Conservation (phyloP, 2,329 filamentous ascomycete genomes). For the Lachnellula subtilissima region DNA sequence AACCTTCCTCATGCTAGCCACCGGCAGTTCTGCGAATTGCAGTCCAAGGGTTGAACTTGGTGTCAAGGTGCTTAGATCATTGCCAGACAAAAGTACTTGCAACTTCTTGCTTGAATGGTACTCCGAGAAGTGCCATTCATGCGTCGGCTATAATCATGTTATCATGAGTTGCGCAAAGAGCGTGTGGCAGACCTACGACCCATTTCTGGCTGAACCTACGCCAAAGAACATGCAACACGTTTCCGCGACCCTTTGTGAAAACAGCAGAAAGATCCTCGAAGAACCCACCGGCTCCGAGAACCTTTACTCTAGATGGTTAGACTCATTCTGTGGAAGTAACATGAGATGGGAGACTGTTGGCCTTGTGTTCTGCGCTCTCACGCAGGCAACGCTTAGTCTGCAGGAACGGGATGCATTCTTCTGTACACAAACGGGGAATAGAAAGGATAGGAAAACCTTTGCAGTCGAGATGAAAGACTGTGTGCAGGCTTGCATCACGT, state of each 20-base stretch:
- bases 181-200: conserved; percentile 23
- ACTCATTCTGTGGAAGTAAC: conserved; percentile 23
- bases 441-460: conserved; percentile 23
- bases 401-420: conserved; percentile 24
- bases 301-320: conserved; percentile 27
- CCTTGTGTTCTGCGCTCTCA: conserved; percentile 21
- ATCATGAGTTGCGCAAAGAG: conserved; percentile 16
- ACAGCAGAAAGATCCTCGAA: conserved; percentile 23
- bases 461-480: conserved; percentile 30
- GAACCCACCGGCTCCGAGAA: conserved; percentile 17
- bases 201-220: conserved; percentile 18
- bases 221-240: conserved; percentile 22
- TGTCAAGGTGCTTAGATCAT: conserved; percentile 21
- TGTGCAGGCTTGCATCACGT: conserved; percentile 33
- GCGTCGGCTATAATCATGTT: conserved; percentile 13
- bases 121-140: conserved; percentile 16
- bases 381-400: conserved; percentile 17
- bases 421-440: conserved; percentile 21
- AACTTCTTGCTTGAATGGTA: conserved; percentile 25
- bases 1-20: conserved; percentile 27
- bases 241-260: conserved; percentile 26
- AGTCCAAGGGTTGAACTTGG: conserved; percentile 25
- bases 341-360: conserved; percentile 32
- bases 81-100: conserved; percentile 26
- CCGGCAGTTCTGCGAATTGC: conserved; percentile 12